Evolutionary conservation across 352 stramenopile genomes (phyloP), one percentile per base, ranked within the genome.

Genomic region (Peronospora farinosa): DNA sequence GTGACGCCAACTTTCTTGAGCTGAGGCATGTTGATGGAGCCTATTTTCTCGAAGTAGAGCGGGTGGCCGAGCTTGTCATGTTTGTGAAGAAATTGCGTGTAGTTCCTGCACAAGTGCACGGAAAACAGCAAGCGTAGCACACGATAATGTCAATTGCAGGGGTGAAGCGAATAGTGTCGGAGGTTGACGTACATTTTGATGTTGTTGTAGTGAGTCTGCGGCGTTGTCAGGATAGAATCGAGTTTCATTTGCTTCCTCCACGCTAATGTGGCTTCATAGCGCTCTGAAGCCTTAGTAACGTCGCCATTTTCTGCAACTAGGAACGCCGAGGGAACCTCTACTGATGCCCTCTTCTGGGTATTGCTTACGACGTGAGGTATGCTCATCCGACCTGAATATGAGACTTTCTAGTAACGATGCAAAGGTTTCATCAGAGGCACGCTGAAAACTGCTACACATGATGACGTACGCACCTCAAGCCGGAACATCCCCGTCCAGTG

Each of bases 21-120:
- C 40, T 83, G 65, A 43, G 79, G 74, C 2, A 95, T 82, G 59
- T 93, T 87, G 54, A 95, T 92, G 7, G 57, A 74, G 12, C 75
- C 79, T 25, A 92, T 71, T 47, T 92, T 88, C 51, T 93, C 74
- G 31, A 83, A 82, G 64, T 89, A 95, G 6, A 93, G 61, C 0
- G 83, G 79, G 17, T 91, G 78, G 0, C 79, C 79, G 0, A 87
- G 56, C 41, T 87, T 88, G 68, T 90, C 78, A 7, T 69, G 68
- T 56, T 92, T 92, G 66, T 90, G 81, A 4, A 89, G 54, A 51
- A 59, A 87, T 41, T 92, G 81, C 17, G 75, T 79, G 69, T 90
- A 90, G 44, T 81, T 67, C 33, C 79, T 91, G 51, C 12, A 40
- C 27, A 9, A 5, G 11, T 6, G 19, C 19, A 21, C 19, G 19